A percentile compares a stretch with the other conserved stretches of the same genome.
Conservation (phyloP, 352 stramenopile species). For the Stephanocyclus meneghinianus region DNA sequence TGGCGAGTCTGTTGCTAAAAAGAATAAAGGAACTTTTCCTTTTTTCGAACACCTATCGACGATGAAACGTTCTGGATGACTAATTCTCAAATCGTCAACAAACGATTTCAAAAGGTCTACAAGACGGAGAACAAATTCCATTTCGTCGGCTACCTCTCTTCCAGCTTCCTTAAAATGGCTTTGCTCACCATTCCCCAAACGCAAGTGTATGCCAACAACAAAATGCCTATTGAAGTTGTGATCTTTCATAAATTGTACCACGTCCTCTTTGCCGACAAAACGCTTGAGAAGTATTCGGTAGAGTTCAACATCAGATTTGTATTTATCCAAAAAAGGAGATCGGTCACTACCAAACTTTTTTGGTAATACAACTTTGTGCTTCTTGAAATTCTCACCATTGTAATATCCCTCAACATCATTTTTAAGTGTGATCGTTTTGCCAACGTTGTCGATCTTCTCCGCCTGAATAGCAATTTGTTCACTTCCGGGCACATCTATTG, state of each 20-base stretch:
- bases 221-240: conserved; percentile 40
- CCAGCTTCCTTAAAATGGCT: conserved; percentile 41
- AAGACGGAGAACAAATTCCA: conserved; percentile 17
- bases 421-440: conserved; percentile 11
- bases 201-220: conserved; percentile 52
- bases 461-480: neutral
- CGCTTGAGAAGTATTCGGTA: conserved; percentile 39
- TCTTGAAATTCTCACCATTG: conserved; percentile 15
- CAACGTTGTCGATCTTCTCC: neutral
- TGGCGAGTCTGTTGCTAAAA: conserved; percentile 57
- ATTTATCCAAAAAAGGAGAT: conserved; percentile 28
- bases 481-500: conserved; percentile 21
- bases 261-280: conserved; percentile 33
- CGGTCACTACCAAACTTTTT: conserved; percentile 6
- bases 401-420: conserved; percentile 7
- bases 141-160: conserved; percentile 18
- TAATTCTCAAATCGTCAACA: conserved; percentile 2
- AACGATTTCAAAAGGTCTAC: conserved; percentile 14
- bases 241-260: conserved; percentile 33
- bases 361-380: conserved; percentile 1
- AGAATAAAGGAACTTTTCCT: conserved; percentile 47
- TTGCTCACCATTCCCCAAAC: conserved; percentile 59
- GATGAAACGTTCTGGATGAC: conserved; percentile 6
- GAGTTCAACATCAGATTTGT: conserved; percentile 48
- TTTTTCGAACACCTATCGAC: neutral